Evolutionary conservation across 2,329 filamentous ascomycete species (phyloP).

Genomic region (Xylaria sp.): DNA sequence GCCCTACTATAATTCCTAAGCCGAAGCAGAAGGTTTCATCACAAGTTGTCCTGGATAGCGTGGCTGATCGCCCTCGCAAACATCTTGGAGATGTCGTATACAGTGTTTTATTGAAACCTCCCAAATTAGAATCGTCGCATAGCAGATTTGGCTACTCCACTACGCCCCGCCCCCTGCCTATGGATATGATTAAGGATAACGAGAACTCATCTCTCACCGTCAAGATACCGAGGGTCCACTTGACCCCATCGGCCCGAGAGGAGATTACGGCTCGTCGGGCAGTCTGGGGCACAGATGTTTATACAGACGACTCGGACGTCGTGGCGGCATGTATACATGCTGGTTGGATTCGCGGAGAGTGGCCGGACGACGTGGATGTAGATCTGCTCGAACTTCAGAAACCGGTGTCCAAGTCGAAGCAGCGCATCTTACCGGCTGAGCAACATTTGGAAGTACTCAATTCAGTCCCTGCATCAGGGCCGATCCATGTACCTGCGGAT

Average conservation of each 20-base stretch:
- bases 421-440: slow-evolving; percentile 44
- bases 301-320: slow-evolving; percentile 95
- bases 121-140: slow-evolving; percentile 58
- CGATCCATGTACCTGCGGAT: slow-evolving; percentile 71
- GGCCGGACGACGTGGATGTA: slow-evolving; percentile 80
- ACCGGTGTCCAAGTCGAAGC: slow-evolving; percentile 51
- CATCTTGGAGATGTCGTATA: slow-evolving; percentile 91
- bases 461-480: slow-evolving; percentile 68
- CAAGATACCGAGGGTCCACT: slow-evolving; percentile 82
- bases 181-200: slow-evolving; percentile 75
- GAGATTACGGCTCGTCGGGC: slow-evolving; percentile 84
- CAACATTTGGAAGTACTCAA: slow-evolving; percentile 58
- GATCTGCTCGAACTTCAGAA: slow-evolving; percentile 70
- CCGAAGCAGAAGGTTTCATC: slow-evolving; percentile 75
- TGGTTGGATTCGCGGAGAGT: slow-evolving; percentile 91
- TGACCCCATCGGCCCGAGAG: slow-evolving; percentile 76
- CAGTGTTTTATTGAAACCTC: slow-evolving; percentile 70
- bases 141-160: slow-evolving; percentile 60
- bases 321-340: slow-evolving; percentile 92
- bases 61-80: slow-evolving; percentile 75
- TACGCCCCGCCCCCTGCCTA: slow-evolving; percentile 78
- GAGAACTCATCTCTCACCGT: slow-evolving; percentile 93
- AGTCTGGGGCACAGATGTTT: slow-evolving; percentile 93
- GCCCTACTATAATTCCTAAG: slow-evolving; percentile 62
- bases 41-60: slow-evolving; percentile 76